Conservation (phyloP, 495 filamentous ascomycete genomes). For the Aspergillus asperescens region DNA sequence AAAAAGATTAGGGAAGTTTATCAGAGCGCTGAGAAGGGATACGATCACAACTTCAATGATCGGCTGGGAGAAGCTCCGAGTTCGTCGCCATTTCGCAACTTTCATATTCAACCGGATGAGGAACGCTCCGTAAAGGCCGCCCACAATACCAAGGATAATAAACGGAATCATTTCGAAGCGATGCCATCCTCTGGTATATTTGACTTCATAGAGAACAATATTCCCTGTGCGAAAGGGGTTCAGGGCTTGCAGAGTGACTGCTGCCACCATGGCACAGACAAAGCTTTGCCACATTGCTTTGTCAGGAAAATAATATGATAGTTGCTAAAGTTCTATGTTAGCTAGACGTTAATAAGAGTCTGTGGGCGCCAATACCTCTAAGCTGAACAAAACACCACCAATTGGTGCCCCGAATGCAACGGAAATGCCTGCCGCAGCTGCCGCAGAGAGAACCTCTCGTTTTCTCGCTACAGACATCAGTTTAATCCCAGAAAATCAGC, state of each 20-base stretch:
- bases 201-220: slow-evolving; percentile 94
- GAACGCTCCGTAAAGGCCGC: slow-evolving; percentile 86
- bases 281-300: slow-evolving; percentile 99
- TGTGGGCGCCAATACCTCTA: slow-evolving; percentile 55
- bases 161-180: slow-evolving; percentile 91
- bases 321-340: slow-evolving; percentile 48
- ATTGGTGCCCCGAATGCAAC: slow-evolving; percentile 98
- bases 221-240: slow-evolving; percentile 96
- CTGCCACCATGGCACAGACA: slow-evolving; percentile 96
- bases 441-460: slow-evolving; percentile 90
- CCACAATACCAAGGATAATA: slow-evolving; percentile 77
- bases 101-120: slow-evolving; percentile 94
- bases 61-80: slow-evolving; percentile 51
- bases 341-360: not conserved
- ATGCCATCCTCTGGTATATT: slow-evolving; percentile 88
- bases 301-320: slow-evolving; percentile 98
- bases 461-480: slow-evolving; percentile 64
- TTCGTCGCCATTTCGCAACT: slow-evolving; percentile 75
- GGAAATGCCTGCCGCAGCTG: slow-evolving; percentile 89
- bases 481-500: no score
- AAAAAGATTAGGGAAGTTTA: slow-evolving; percentile 93
- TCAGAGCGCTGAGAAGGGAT: slow-evolving; percentile 71
- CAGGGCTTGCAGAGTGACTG: slow-evolving; percentile 84
- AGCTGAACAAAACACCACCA: slow-evolving; percentile 84
- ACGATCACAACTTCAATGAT: slow-evolving; percentile 70